Conservation (phyloP, 1,139 yeast species). For the Maudiozyma humilis region DNA sequence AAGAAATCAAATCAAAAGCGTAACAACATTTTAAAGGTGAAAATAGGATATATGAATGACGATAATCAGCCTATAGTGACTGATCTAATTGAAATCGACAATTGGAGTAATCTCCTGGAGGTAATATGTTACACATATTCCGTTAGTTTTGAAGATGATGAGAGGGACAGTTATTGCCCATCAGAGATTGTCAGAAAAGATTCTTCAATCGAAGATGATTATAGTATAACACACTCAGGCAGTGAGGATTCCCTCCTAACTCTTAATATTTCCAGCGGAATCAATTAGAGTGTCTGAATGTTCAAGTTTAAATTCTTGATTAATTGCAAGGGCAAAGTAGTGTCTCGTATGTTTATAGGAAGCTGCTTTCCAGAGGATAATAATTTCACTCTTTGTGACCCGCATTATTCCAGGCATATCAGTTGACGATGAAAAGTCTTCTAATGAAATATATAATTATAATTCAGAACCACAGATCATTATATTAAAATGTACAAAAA, state of each 20-base stretch:
- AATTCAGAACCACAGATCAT: no score
- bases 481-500: no score
- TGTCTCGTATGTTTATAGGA: no score
- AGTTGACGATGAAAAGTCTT: no score
- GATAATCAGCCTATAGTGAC: conserved; percentile 27
- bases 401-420: no score
- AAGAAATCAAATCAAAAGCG: neutral
- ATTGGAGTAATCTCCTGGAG: conserved; percentile 27
- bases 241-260: neutral
- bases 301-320: no score
- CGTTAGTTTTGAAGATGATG: conserved; percentile 28
- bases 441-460: no score
- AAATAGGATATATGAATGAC: conserved; percentile 28
- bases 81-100: conserved; percentile 28
- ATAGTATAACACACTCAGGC: no score
- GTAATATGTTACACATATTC: conserved; percentile 27
- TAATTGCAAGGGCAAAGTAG: no score
- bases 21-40: conserved; percentile 25
- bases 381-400: no score
- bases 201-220: neutral
- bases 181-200: conserved; percentile 3
- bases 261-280: conserved; percentile 11
- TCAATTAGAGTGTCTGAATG: no score
- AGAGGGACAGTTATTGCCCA: conserved; percentile 14
- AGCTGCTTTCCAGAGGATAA: no score